phyloP scores from a whole-genome alignment of 2,329 filamentous ascomycete species.

The Pseudocercospora fijiensis region DNA sequence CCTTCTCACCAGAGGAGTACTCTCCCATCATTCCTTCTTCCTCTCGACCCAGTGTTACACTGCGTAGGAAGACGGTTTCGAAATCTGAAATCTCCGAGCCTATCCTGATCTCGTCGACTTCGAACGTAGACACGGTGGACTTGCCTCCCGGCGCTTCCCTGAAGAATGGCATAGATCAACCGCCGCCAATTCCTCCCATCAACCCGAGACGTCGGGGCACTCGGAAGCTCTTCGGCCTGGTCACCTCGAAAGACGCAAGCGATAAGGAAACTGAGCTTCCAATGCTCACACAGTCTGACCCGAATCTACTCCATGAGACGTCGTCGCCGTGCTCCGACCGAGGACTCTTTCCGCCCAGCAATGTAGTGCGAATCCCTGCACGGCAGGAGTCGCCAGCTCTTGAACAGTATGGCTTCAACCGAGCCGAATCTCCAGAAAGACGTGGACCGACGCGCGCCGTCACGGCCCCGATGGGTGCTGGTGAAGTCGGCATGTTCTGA shows the following conservation, averaged over 20 bases:
- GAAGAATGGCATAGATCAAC: conserved; percentile 50
- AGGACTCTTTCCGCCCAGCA: conserved; percentile 23
- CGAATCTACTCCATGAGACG: conserved; percentile 12
- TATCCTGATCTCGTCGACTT: conserved; percentile 54
- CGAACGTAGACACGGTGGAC: conserved; percentile 58
- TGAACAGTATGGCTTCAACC: conserved; percentile 16
- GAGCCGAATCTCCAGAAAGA: conserved; percentile 16
- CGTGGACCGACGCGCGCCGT: conserved; percentile 14
- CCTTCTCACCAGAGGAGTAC: conserved; percentile 30
- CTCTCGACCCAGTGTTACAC: conserved; percentile 34
- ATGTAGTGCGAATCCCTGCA: conserved; percentile 21
- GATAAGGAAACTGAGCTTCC: conserved; percentile 9
- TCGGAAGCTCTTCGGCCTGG: conserved; percentile 35
- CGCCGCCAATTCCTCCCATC: conserved; percentile 58
- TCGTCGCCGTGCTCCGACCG: conserved; percentile 11
- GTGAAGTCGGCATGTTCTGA: conserved; percentile 28
- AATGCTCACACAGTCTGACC: conserved; percentile 17
- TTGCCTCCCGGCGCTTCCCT: conserved; percentile 57
- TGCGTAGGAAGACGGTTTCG: conserved; percentile 59
- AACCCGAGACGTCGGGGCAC: conserved; percentile 58
- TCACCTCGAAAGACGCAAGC: conserved; percentile 8
- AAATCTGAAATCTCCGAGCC: conserved; percentile 65
- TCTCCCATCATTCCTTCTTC: conserved; percentile 36
- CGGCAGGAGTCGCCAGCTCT: conserved; percentile 12
- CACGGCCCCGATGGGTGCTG: conserved; percentile 12